Evolutionary conservation across 2,329 filamentous ascomycete species (phyloP), one percentile per base, ranked within the genome.

Genomic region (Microcera coccophila): DNA sequence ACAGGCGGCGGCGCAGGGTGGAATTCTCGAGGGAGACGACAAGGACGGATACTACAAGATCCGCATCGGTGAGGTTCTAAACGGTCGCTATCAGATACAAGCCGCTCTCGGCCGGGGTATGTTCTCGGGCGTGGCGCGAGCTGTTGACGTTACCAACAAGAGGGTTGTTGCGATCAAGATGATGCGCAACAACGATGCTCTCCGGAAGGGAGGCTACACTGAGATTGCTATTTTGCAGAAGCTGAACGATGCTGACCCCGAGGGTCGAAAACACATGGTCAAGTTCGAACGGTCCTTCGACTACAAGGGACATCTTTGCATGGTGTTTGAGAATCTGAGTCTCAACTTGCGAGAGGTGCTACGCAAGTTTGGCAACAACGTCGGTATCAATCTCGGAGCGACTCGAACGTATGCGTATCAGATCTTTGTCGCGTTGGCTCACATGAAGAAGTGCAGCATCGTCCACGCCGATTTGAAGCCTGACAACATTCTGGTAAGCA

Each of bases 391-490:
- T 58, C 70, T 97, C 41, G 80, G 80, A 48, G 91, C 90, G 10
- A 91, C 95, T 36, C 81, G 89, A 54, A 82, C 85, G 14, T 98
- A 96, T 62, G 88, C 91, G 4, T 85, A 90, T 59, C 93, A 98
- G 67, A 95, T 95, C 64, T 96, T 98, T 64, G 75, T 94, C 20
- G 89, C 89, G 2, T 71, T 98, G 39, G 85, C 84, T 56, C 83
- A 96, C 58, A 80, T 98, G 72, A 85, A 89, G 56, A 91, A 89
- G 62, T 94, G 87, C 71, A 90, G 90, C 65, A 88, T 98, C 62
- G 79, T 98, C 39, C 93, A 98, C 63, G 90, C 91, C 12, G 93
- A 98, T 73, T 67, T 98, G 57, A 98, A 98, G 68, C 93, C 93
- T 8, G 93, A 98, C 78, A 98, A 98, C 58, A 91, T 98, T 44